These are phyloP conservation scores for Talaromyces sp. DNA, from an alignment of 2,329 filamentous ascomycete species.

Conservation along the genomic window DNA sequence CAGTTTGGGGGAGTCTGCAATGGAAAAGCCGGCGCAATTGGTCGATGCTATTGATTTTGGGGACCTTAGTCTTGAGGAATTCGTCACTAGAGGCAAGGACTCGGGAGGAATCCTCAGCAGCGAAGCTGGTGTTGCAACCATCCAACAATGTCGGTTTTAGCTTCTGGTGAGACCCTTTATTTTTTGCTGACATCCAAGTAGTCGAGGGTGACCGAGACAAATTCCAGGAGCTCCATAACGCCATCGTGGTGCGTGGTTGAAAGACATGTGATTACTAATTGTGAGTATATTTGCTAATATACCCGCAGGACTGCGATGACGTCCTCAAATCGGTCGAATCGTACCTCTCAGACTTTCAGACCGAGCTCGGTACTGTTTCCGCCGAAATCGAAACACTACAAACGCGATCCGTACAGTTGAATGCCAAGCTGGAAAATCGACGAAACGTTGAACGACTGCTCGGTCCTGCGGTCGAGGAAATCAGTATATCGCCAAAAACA, in stretches of 20 bases:
- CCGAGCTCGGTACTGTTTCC: conserved; percentile 85
- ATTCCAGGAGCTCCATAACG: conserved; percentile 85
- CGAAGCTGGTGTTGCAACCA: conserved; percentile 51
- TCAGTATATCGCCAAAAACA: conserved; percentile 77
- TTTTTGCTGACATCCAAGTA: conserved; percentile 19
- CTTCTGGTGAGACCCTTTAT: background rate
- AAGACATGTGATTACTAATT: background rate
- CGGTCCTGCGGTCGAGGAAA: conserved; percentile 83
- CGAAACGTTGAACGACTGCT: conserved; percentile 83
- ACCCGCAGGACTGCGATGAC: conserved; percentile 70
- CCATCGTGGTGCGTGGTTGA: conserved; percentile 53
- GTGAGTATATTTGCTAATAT: background rate
- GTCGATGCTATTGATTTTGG: conserved; percentile 71
- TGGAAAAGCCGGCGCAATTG: conserved; percentile 41
- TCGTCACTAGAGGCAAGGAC: conserved; percentile 44
- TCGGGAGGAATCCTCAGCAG: conserved; percentile 21
- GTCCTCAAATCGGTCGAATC: conserved; percentile 88
- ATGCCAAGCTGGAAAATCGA: conserved; percentile 79
- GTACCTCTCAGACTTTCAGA: conserved; percentile 87
- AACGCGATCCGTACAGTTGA: conserved; percentile 75
- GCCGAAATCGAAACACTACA: conserved; percentile 93
- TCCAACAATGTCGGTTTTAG: conserved; percentile 63
- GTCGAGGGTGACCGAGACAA: conserved; percentile 77
- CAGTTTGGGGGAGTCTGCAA: conserved; percentile 6
- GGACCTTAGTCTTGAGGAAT: conserved; percentile 68